Base-by-base conservation (phyloP, 2,329 filamentous ascomycete species). In the Pseudocercospora cruenta region DNA sequence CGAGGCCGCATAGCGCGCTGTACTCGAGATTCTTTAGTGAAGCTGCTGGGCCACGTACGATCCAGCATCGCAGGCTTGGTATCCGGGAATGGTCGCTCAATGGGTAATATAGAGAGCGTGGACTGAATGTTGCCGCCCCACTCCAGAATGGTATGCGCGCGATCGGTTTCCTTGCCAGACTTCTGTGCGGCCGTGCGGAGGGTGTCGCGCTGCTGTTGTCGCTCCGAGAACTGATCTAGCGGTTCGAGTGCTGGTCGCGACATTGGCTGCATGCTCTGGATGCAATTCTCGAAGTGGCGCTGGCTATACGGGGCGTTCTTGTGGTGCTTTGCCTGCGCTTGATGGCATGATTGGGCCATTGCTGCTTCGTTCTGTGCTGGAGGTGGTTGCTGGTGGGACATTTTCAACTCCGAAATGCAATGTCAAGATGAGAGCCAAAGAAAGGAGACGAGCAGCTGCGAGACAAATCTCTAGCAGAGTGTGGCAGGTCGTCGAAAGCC, bases 81-180 rank as follows among this genome's bases (percentile, higher is more conserved):
- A 45, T 31, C 43, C 55, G 16, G 43, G n/a, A 45, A 51, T 14
- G 45, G 62, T 19, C 33, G 36, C 6, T 51, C 45, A 24, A 54
- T n/a, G 26, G 57, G 57, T 26, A 55, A 28, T 1, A 64, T 47
- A 24, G 43, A 47, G 16, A 65, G 22, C 7, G 59, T 22, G 2
- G 59, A 45, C 24, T 43, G 26, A 24, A 58, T 51, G 26, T 65
- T 54, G 12, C 63, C 63, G 28, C 58, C 31, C 63, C 63, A 65
- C 28, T 62, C 45, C 12, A 65, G 24, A 4, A 57, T 65, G 49
- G 59, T 47, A 26, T 14, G 26, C 10, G 24, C 21, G 16, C 28
- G 33, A 12, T 39, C 43, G 7, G 47, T 8, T 19, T 22, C 21
- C 47, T 51, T 51, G 3, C 47, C 47, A 26, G 47, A 51, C n/a